Evolutionary conservation across 2,329 filamentous ascomycete genomes (phyloP).

Genomic region (Apiospora kogelbergensis): DNA sequence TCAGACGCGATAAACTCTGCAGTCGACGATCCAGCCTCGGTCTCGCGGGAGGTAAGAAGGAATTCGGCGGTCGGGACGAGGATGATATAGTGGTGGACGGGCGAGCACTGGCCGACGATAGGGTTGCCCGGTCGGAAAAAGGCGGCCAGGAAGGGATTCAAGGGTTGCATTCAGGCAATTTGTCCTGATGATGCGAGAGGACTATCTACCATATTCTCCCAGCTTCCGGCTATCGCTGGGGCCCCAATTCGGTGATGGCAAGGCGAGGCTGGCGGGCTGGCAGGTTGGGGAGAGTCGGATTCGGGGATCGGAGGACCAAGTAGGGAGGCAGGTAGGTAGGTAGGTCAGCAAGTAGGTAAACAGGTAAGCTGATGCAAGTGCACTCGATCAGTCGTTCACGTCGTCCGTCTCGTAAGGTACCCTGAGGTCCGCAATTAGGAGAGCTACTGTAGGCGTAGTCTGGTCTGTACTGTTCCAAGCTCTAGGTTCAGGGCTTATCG

Average conservation of each 20-base stretch:
- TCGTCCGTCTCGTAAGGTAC: slow-evolving; percentile 6
- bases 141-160: slow-evolving; percentile 97
- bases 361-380: background rate
- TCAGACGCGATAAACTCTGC: slow-evolving; percentile 83
- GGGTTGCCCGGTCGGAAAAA: slow-evolving; percentile 87
- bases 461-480: background rate
- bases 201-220: slow-evolving; percentile 7
- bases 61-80: slow-evolving; percentile 93
- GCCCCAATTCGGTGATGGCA: background rate
- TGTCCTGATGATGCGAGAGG: slow-evolving; percentile 19
- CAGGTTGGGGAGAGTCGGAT: background rate
- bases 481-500: slow-evolving; percentile 6
- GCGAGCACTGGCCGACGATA: slow-evolving; percentile 86
- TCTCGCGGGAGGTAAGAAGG: slow-evolving; percentile 83
- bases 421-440: slow-evolving; percentile 1
- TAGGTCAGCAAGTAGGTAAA: background rate
- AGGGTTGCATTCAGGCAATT: slow-evolving; percentile 82
- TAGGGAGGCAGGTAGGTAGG: background rate
- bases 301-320: background rate
- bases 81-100: slow-evolving; percentile 87
- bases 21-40: slow-evolving; percentile 75
- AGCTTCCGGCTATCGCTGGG: background rate
- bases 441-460: background rate
- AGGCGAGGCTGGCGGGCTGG: background rate
- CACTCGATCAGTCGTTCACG: background rate